Evolutionary conservation across 768 basidiomycete genomes (phyloP).

Genomic region (Tephrocybe sp.): DNA sequence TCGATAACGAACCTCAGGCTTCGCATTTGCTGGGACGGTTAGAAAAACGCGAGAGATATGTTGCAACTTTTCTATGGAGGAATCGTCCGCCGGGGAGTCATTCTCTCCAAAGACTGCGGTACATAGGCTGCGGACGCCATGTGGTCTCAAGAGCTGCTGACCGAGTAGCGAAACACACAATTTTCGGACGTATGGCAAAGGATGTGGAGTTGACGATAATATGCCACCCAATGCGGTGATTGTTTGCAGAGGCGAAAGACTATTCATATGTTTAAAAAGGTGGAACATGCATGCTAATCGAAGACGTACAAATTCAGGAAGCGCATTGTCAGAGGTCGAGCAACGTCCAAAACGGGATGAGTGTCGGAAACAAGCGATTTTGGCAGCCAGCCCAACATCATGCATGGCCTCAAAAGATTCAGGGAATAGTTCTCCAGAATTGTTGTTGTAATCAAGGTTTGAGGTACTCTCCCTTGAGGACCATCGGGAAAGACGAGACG

Average conservation of each 20-base stretch:
- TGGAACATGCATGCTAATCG: slow-evolving; percentile 16
- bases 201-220: slow-evolving; percentile 44
- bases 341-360: slow-evolving; percentile 40
- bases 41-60: slow-evolving; percentile 65
- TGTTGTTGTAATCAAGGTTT: slow-evolving; percentile 62
- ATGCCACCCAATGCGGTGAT: slow-evolving; percentile 65
- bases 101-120: slow-evolving; percentile 69
- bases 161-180: slow-evolving; percentile 65
- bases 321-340: slow-evolving; percentile 54
- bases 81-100: slow-evolving; percentile 46
- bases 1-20: slow-evolving; percentile 47
- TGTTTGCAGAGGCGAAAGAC: slow-evolving; percentile 64
- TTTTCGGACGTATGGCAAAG: slow-evolving; percentile 54
- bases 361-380: slow-evolving; percentile 41
- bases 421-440: slow-evolving; percentile 54
- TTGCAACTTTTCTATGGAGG: slow-evolving; percentile 69
- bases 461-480: slow-evolving; percentile 44
- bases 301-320: slow-evolving; percentile 61
- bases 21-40: slow-evolving; percentile 58
- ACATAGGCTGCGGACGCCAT: slow-evolving; percentile 70
- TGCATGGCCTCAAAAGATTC: slow-evolving; percentile 59
- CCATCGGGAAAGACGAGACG: slow-evolving; percentile 54
- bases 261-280: slow-evolving; percentile 27
- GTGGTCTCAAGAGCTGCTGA: slow-evolving; percentile 66
- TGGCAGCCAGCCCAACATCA: slow-evolving; percentile 76